Evolutionary conservation across 441 rosid genomes (phyloP), one percentile per base, ranked within the genome.

Genomic region (Theobroma grandiflorum): DNA sequence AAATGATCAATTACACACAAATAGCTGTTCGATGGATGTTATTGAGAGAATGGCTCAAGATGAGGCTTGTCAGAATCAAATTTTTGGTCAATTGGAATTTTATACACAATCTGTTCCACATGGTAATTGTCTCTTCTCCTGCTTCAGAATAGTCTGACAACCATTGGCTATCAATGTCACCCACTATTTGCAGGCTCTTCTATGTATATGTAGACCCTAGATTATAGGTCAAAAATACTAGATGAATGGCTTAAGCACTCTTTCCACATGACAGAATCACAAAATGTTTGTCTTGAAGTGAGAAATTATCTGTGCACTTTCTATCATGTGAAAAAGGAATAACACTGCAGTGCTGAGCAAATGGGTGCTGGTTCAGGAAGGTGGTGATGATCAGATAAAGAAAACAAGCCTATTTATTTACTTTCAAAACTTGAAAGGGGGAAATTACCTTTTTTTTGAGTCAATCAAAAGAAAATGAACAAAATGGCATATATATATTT

Each of bases 111-210:
- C 9, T 62, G 62, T 81, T 75, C 26, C 22, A 55, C 57, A 65
- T 72, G 64, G 26, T 11, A 59, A 10, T 49, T 77, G 55, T 73
- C 77, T 78, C 84, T 70, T 80, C 68, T 86, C 83, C 73, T 73
- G 78, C 81, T 58, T 40, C 72, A 26, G 72, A 66, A 50, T 72
- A 82, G 80, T 50, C 62, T 49, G 45, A 58, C 43, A 78, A 16
- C 49, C 75, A 81, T 76, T 70, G 43, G 70, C 55, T 66, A 76
- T 4, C 62, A 26, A 57, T 16, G 9, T 8, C 45, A 33, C 55
- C 59, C 67, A 53, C 53, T 22, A 66, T 6, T 18, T 50, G 7
- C 33, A 53, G 81, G 35, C 69, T 74, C 47, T 50, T 82, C 72
- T 50, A 37, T 53, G 22, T 26, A 26, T 26, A 26, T 15, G 57